Base-by-base conservation (phyloP, 768 basidiomycete species). In the Rhodotorula kratochvilovae region DNA sequence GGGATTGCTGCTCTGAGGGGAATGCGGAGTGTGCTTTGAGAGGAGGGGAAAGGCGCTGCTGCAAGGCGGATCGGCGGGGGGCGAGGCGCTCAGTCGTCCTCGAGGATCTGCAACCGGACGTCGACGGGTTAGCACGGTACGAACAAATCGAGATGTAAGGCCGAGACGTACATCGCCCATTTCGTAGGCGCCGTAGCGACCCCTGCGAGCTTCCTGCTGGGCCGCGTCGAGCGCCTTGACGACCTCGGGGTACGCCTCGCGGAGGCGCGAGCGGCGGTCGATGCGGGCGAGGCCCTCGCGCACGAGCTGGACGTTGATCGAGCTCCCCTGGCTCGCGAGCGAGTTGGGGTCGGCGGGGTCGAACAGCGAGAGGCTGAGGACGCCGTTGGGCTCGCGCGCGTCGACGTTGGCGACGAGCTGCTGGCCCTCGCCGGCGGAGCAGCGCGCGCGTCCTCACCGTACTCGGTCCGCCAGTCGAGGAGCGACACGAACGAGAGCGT, bases 381-480 rank as follows among this genome's bases (percentile, higher is more conserved):
- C 77, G 39, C 66, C 64, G 61, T 63, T 67, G 35, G 90, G 89
- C 77, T 96, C 95, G 77, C 84, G 87, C 77, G 89, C 85, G 80
- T 99, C 96, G 68, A 93, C 83, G 81, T 94, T 97, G n/a, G 93
- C 96, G 60, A 98, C 83, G n/a, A 98, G 85, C 78, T 93, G 93
- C 63, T 92, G 89, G n/a, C 91, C 92, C 80, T 93, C 92, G 75
- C 89, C 80, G 35, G 88, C 87, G 87, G 97, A 97, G 88, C 61
- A 91, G 89, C 59, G n/a, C 92, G 79, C 7, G 94, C 90, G 68
- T 97, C 95, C 1, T 82, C 78, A 61, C 89, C 86, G 81, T 98
- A 96, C 70, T 99, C 96, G 80, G 88, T 70, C 16, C 89, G 87
- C 16, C 86, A 82, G 27, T 87, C 86, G 29, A 88, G 87, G 46